Percentiles rank a stretch among this genome's conserved stretches.
These are phyloP conservation scores for Zygosaccharomyces gambellarensis DNA, from an alignment of 805 yeast species.

Conservation along the genomic window DNA sequence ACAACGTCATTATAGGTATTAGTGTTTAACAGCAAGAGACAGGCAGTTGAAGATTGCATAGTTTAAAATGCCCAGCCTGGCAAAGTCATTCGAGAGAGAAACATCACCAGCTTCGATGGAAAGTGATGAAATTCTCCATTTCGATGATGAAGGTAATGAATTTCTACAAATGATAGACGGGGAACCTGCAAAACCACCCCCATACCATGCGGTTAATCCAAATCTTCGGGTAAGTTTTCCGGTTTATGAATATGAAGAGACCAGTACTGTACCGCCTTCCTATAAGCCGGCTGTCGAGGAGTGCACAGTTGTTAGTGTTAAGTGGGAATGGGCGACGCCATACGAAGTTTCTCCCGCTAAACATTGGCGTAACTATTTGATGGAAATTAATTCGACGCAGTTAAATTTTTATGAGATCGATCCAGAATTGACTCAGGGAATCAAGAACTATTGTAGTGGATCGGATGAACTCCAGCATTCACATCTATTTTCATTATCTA, in stretches of 20 bases:
- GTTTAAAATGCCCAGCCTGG: conserved; percentile 4
- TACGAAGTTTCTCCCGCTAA: conserved; percentile 62
- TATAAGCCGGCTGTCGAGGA: conserved; percentile 64
- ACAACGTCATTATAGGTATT: background rate
- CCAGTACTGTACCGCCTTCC: conserved; percentile 49
- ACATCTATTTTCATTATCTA: conserved; percentile 12
- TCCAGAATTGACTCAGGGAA: conserved; percentile 28
- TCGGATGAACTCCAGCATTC: conserved; percentile 13
- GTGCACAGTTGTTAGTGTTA: conserved; percentile 54
- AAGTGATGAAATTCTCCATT: conserved; percentile 5
- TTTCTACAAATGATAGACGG: conserved; percentile 36
- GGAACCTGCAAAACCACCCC: conserved; percentile 35
- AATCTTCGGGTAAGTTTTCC: conserved; percentile 33
- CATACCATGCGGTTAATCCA: conserved; percentile 26
- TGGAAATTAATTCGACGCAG: conserved; percentile 85
- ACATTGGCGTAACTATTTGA: conserved; percentile 62
- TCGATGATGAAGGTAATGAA: conserved; percentile 18
- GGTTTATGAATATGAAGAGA: conserved; percentile 31
- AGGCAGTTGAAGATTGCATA: background rate
- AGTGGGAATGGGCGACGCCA: conserved; percentile 74
- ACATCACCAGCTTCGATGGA: background rate
- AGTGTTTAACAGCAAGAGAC: background rate
- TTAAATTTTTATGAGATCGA: conserved; percentile 58
- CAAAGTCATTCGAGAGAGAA: background rate
- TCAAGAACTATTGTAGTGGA: conserved; percentile 31